Evolutionary conservation across 129 eudicot genomes (phyloP), one percentile per base, ranked within the genome.

Genomic region (Flaveria robusta): DNA sequence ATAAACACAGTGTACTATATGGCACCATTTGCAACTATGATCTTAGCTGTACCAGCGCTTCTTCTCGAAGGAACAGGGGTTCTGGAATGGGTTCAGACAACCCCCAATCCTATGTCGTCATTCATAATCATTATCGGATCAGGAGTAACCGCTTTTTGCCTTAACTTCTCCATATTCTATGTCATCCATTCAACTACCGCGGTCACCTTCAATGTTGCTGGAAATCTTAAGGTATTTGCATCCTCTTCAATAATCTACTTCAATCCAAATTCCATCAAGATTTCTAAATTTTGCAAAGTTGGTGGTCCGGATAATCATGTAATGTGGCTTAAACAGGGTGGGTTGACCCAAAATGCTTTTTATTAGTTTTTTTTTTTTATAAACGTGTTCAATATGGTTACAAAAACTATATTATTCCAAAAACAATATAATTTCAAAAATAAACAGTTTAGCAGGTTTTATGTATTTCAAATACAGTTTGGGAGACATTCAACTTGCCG

Each of bases 11-110:
- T 93, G 81, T 93, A 85, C 79, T 91, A 93, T 87, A 93, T 93
- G 98, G 98, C 98, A 75, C 98, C 98, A 52, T 89, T 86, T 84
- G 98, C 98, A 41, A 93, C 98, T 15, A 82, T 93, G 96, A 91
- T 93, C 27, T 81, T 93, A 81, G 96, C 96, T 12, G 80, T 82
- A 2, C 98, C 98, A 0, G 98, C 98, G 29, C 43, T 93, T 34
- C 74, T 93, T 41, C 89, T 93, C 63, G 98, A 93, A 78, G 98
- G 98, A 49, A 41, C 96, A 4, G 98, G 97, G 45, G 96, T 93
- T 67, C 2, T 87, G 72, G 79, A 41, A 64, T 93, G 98, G 98
- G 68, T 93, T 60, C 78, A 68, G 15, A 88, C 91, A 8, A 20
- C 47, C 67, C 89, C 97, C 4, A 7, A 81, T 54, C 87, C 84